These are phyloP conservation scores for Pezicula radicicola DNA, from an alignment of 2,329 filamentous ascomycete species.

Conservation along the genomic window DNA sequence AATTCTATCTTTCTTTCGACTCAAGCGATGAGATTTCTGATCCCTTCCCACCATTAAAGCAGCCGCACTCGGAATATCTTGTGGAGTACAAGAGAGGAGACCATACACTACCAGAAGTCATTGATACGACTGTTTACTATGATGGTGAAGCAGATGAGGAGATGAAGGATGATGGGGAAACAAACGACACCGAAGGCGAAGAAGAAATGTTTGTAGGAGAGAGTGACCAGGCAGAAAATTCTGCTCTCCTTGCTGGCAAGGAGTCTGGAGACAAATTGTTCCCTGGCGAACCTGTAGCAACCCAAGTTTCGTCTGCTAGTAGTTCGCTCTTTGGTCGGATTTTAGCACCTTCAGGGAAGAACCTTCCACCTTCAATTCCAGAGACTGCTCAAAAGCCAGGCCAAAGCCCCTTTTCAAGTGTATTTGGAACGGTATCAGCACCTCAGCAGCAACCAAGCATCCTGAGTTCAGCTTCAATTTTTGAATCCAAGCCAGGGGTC, in stretches of 20 bases:
- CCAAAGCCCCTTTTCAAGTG: not conserved
- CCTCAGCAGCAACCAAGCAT: not conserved
- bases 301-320: not conserved
- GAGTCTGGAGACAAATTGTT: not conserved
- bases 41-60: constrained; percentile 47
- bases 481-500: no score
- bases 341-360: not conserved
- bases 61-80: constrained; percentile 51
- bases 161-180: not conserved
- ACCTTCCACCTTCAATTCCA: not conserved
- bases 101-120: constrained; percentile 49
- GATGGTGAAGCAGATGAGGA: constrained; percentile 17
- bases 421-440: not conserved
- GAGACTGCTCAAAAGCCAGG: not conserved
- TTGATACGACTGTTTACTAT: constrained; percentile 53
- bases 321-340: not conserved
- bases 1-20: constrained; percentile 28
- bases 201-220: constrained; percentile 23
- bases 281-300: not conserved
- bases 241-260: not conserved
- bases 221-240: not conserved
- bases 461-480: no score
- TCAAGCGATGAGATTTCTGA: constrained; percentile 19
- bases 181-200: constrained; percentile 28
- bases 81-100: constrained; percentile 59